These are phyloP conservation scores for Phytopythium vexans DNA, from an alignment of 352 stramenopile species.

Conservation along the genomic window DNA sequence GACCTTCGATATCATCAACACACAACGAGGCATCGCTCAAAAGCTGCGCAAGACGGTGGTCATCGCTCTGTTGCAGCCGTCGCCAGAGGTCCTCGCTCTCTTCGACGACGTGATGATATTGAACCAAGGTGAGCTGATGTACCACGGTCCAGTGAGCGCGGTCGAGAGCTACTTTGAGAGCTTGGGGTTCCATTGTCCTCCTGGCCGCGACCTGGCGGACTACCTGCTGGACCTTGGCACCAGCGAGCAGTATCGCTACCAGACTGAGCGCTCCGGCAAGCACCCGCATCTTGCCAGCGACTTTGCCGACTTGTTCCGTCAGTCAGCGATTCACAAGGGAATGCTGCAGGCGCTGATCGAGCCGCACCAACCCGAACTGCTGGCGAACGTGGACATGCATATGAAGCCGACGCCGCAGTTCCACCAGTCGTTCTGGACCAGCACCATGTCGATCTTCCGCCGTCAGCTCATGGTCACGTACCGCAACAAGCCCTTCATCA, in stretches of 20 bases:
- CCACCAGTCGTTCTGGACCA: conserved; percentile 31
- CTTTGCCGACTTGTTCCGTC: conserved; percentile 26
- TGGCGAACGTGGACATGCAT: conserved; percentile 11
- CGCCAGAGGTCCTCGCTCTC: conserved; percentile 86
- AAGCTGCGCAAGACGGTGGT: conserved; percentile 34
- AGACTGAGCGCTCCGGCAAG: conserved; percentile 7
- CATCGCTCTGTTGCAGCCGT: conserved; percentile 78
- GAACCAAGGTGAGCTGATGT: conserved; percentile 84
- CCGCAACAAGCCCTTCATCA: conserved; percentile 40
- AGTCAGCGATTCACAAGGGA: conserved; percentile 26
- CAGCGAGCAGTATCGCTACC: conserved; percentile 20
- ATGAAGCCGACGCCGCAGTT: conserved; percentile 21
- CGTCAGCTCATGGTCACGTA: conserved; percentile 63
- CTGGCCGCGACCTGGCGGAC: conserved; percentile 25
- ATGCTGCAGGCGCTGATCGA: conserved; percentile 26
- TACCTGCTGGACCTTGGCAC: conserved; percentile 26
- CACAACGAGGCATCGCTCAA: conserved; percentile 19
- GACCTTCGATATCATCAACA: conserved; percentile 31
- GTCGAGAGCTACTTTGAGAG: conserved; percentile 32
- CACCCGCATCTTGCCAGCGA: conserved; percentile 11
- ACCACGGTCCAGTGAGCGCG: conserved; percentile 29
- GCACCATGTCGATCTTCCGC: conserved; percentile 19
- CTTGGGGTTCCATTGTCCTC: conserved; percentile 32
- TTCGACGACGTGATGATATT: conserved; percentile 68
- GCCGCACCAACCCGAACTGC: conserved; percentile 13